phyloP scores from a whole-genome alignment of 2,329 filamentous ascomycete species.

The Apiospora pterosperma region DNA sequence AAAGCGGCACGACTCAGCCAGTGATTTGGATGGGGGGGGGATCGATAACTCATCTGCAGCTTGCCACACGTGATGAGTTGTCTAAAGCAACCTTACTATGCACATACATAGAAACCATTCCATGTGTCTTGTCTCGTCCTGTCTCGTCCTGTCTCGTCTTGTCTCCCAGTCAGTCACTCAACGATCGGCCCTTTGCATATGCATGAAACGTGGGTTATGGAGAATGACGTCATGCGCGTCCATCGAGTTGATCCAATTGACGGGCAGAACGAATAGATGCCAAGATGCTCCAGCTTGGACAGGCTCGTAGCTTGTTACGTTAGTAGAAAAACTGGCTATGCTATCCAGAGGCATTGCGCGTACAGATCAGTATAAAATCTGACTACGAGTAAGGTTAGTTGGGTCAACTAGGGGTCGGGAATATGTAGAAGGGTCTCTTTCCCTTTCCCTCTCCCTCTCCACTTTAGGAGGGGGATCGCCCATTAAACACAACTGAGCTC shows the following conservation, averaged over 20 bases:
- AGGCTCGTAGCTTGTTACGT: not conserved
- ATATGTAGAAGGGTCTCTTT: not conserved
- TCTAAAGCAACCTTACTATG: not conserved
- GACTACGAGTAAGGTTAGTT: no score
- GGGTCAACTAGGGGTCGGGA: not conserved
- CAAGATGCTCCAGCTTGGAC: not conserved
- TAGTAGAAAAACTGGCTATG: not conserved
- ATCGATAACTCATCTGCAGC: not conserved
- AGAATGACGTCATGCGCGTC: constrained; percentile 24
- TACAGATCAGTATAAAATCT: not conserved
- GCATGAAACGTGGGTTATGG: constrained; percentile 20
- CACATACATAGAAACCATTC: not conserved
- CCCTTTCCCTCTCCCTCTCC: no score
- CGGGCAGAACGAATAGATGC: not conserved
- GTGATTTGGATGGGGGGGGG: no score
- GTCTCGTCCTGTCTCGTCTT: not conserved
- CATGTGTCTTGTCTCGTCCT: not conserved
- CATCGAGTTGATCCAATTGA: not conserved
- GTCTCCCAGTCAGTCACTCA: not conserved
- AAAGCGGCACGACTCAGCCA: not conserved
- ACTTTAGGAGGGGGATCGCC: not conserved
- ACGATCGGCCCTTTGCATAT: constrained; percentile 16
- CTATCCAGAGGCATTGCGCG: not conserved
- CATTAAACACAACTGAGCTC: not conserved
- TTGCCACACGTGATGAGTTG: not conserved